Base-by-base conservation (phyloP, 2,329 filamentous ascomycete genomes). In the Madurella mycetomatis region DNA sequence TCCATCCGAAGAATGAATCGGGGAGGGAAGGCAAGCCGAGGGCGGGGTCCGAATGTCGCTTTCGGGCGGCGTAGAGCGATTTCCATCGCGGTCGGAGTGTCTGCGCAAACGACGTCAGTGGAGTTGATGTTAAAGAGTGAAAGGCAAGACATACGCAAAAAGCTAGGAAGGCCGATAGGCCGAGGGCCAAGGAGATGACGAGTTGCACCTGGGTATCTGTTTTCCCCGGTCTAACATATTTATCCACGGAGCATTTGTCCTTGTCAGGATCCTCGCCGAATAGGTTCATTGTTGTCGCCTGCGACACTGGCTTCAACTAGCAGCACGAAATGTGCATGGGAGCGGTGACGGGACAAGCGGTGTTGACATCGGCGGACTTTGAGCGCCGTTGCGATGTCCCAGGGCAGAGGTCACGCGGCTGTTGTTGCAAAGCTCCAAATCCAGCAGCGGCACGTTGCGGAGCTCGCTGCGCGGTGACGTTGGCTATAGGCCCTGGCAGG, bases 81-180 rank as follows among this genome's bases (percentile, higher is more conserved):
- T 89, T 87, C 94, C 94, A 99, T 83, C 90, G 85, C 60, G 92
- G 91, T 47, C 94, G 87, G 25, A 99, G 76, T 46, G 91, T 76
- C 89, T 94, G 66, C 9, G 15, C 2, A 9, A 16, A 46, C n/a
- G 4, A 34, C n/a, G 8, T 49, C 16, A 32, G 41, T 44, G 53
- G 17, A 15, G 18, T 57, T 51, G 42, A 50, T 47, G 15, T 54
- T 8, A 18, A 12, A 31, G 4, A 45, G 12, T 18, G 12, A 11
- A 43, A 15, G 41, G 17, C 17, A 18, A 37, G 37, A 70, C 83
- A 63, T 74, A 89, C 84, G 67, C 89, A 94, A 63, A 95, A 95
- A 17, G 83, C 76, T 32, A 91, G 58, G 65, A 94, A 90, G 32
- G 88, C 88, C 5, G 79, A 76, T 42, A 87, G 60, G 32, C 90